Evolutionary conservation across 371 early-diverging fungal species (phyloP).

Genomic region (Catenaria anguillulae): DNA sequence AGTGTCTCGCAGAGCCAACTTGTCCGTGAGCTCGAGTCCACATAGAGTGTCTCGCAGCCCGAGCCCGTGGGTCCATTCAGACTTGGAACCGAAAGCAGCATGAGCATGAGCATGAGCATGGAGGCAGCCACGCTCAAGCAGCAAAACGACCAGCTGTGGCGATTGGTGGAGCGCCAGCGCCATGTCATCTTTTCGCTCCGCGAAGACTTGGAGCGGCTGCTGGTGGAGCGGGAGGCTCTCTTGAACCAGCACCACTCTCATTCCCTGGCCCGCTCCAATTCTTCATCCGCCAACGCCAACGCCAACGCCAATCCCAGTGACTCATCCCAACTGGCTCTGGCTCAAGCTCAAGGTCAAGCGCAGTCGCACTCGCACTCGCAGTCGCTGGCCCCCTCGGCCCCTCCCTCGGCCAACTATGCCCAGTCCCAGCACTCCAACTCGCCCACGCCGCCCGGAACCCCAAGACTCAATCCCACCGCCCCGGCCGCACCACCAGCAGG

Average conservation of each 20-base stretch:
- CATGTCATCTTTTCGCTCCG: slow-evolving; percentile 2
- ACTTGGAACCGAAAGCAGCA: too few species aligned
- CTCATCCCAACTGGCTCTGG: not conserved
- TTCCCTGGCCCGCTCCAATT: not conserved
- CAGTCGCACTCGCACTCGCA: not conserved
- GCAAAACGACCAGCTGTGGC: slow-evolving; percentile 5
- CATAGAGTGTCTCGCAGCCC: too few species aligned
- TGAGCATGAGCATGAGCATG: too few species aligned
- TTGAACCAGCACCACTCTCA: not conserved
- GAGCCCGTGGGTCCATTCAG: too few species aligned
- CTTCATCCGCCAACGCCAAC: not conserved
- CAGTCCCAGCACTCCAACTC: not conserved
- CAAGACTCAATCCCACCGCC: too few species aligned
- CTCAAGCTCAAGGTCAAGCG: not conserved
- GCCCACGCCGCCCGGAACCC: too few species aligned
- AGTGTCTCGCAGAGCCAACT: too few species aligned
- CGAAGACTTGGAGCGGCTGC: not conserved
- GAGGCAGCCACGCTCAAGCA: not conserved
- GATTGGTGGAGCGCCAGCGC: slow-evolving; percentile 5
- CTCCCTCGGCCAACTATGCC: not conserved
- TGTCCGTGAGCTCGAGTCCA: too few species aligned
- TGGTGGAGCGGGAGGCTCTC: not conserved
- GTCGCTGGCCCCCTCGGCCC: not conserved
- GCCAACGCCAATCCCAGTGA: not conserved
- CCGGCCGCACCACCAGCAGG: too few species aligned